Base-by-base conservation (phyloP, 441 rosid genomes). In the Pelargonium fulgidum region DNA sequence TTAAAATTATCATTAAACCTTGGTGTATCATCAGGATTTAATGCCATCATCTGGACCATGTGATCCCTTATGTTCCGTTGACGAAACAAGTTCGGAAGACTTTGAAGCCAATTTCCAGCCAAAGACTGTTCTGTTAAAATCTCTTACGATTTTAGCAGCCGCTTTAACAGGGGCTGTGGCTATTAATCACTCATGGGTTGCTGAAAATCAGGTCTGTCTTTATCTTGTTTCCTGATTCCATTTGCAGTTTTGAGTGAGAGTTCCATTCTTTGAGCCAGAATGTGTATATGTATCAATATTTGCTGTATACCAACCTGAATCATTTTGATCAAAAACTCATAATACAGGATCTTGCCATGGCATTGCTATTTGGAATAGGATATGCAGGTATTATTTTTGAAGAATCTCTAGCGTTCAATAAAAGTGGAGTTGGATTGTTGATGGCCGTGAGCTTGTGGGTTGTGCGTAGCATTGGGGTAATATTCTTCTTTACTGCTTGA, bases 371-470 rank as follows among this genome's bases (percentile, higher is more conserved):
- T 77, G 89, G 73, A 74, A 69, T 93, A 70, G 99, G 97, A 76
- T 89, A 93, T 70, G 83, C 84, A 0, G 96, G 99, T 36, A 93
- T 91, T 75, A 84, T 93, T 73, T 93, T 93, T 41, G 97, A 88
- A 75, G 93, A 91, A 81, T 88, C 92, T 79, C 80, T 93, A 66
- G 92, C 99, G 62, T 91, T 93, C 83, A 91, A 89, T 73, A 93
- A 93, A 86, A 91, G 90, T 76, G 97, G 95, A 64, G 92, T 91
- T 14, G 99, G 91, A 76, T 81, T 93, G 47, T 56, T 93, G 81
- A 93, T 91, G 99, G 99, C 97, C 72, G 97, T 91, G 66, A 86
- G 96, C 82, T 77, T 93, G 77, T 93, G 99, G 99, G 84, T 86
- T 39, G 81, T 93, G 58, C 82, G 97, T 73, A 85, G 92, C 80